Base-by-base conservation (phyloP, 306 rosid genomes). In the Dalbergia oliveri region DNA sequence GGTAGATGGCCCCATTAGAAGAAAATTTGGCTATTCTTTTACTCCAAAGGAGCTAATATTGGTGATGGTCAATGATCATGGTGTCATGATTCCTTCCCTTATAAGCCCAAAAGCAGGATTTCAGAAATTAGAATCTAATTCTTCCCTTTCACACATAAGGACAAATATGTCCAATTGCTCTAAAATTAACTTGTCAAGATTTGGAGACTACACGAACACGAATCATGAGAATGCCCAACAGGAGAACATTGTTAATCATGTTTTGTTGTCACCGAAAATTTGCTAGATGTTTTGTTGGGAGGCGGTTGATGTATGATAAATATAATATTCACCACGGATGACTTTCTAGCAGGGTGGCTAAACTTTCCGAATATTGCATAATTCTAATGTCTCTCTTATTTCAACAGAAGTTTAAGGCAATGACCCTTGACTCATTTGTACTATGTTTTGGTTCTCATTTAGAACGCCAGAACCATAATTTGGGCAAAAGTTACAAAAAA, bases 81-180 rank as follows among this genome's bases (percentile, higher is more conserved):
- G 41, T 43, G 7, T 15, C 51, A 62, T 75, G 78, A 50, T 49
- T 62, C 41, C 69, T 69, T 19, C 50, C 9, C 41, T 56, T 19
- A 26, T 53, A 66, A 66, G 63, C 62, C 63, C 10, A 11, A 49
- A 41, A 8, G 8, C 11, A 39, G 43, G 37, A 8, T 69, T 65
- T 51, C 13, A 49, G 13, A 4, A 4, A 21, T 54, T 9, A 53
- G 57, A 51, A 51, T 35, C 64, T 9, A 35, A 13, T 50, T 50
- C 3, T 14, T 50, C 57, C 57, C 19, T 12, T 1, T 11, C 53
- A 47, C 57, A 14, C 57, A 50, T 15, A 4, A 14, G 57, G 57
- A 50, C 57, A 50, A 50, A 13, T 13, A 50, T 11, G 18, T 62
- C 19, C 51, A 31, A 49, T 75, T 64, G 11, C 41, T 39, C 37